phyloP scores from a whole-genome alignment of 257 asterid genomes.

The Coffea canephora region DNA sequence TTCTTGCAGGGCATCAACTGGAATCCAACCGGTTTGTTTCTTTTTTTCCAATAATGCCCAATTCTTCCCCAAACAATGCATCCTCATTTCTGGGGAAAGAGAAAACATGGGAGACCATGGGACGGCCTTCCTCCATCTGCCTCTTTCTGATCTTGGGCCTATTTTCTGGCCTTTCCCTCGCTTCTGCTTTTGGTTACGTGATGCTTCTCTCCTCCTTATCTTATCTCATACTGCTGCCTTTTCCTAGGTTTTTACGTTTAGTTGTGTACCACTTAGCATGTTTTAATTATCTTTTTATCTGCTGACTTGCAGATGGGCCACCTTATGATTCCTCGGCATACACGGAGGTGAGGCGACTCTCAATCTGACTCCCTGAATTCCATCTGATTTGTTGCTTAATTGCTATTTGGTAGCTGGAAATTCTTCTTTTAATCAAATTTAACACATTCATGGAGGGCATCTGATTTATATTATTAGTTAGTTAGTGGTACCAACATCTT shows the following conservation, averaged over 20 bases:
- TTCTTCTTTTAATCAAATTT: no score
- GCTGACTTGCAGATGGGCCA: constrained; percentile 64
- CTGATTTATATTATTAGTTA: not conserved
- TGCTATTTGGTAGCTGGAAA: no score
- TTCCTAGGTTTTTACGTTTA: not conserved
- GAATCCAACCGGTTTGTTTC: not conserved
- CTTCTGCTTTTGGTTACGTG: constrained; percentile 35
- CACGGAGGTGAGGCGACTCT: constrained; percentile 57
- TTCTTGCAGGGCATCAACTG: not conserved
- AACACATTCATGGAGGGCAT: not conserved
- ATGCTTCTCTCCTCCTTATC: constrained; percentile 18
- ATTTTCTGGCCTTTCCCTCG: constrained; percentile 17
- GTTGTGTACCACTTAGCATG: not conserved
- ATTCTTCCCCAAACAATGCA: not conserved
- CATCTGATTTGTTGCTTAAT: not conserved
- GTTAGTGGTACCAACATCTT: no score
- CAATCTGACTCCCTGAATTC: no score
- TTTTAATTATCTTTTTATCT: not conserved
- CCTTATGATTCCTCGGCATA: constrained; percentile 77
- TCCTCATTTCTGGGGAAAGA: not conserved
- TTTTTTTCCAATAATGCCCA: not conserved
- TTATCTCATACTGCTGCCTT: no score
- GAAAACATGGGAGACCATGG: constrained; percentile 23
- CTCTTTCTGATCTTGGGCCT: constrained; percentile 18
- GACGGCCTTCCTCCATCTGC: constrained; percentile 11